Evolutionary conservation across 2,329 filamentous ascomycete genomes (phyloP), one percentile per base, ranked within the genome.

Genomic region (Penicillium sp.): DNA sequence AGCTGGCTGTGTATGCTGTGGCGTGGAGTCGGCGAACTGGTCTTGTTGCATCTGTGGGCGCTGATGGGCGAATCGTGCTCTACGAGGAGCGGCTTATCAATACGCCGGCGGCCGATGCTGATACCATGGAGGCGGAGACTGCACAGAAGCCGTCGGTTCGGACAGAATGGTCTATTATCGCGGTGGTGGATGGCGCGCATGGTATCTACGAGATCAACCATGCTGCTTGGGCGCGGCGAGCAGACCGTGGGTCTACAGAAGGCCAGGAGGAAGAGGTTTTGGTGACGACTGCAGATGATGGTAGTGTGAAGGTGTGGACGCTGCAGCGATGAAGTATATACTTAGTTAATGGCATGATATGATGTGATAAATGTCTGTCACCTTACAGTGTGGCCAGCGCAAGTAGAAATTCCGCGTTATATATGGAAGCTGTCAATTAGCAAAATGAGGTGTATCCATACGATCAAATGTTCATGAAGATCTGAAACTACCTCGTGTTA

Each of bases 141-240:
- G 73, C 74, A 60, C 62, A 39, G 63, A 71, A 54, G 61, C 58
- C 41, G 53, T 63, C 35, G 20, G 58, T 65, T 52, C 69, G 57
- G 52, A 85, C 83, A 1, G 83, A 85, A 60, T 98, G 95, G 95
- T 81, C 82, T 6, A 76, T 94, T 3, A 71, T 96, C 15, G 86
- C 87, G 0, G 84, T 85, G n/a, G 72, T 90, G 1, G 82, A 88
- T 50, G 88, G 88, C 37, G 91, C 89, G 2, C 95, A 99, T 74
- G 93, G 92, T 0, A 91, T 96, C 2, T 97, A 94, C 71, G 95
- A 99, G 77, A 84, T 98, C 64, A 99, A 99, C 71, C 92, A 97
- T 75, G 84, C 95, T 51, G 87, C 86, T 1, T 99, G 95, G 95
- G 92, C 92, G 65, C 86, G 84, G 67, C 83, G 93, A 58, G 90